These are phyloP conservation scores for Metschnikowia baotianmanensis DNA, from an alignment of 805 yeast species.

Conservation along the genomic window DNA sequence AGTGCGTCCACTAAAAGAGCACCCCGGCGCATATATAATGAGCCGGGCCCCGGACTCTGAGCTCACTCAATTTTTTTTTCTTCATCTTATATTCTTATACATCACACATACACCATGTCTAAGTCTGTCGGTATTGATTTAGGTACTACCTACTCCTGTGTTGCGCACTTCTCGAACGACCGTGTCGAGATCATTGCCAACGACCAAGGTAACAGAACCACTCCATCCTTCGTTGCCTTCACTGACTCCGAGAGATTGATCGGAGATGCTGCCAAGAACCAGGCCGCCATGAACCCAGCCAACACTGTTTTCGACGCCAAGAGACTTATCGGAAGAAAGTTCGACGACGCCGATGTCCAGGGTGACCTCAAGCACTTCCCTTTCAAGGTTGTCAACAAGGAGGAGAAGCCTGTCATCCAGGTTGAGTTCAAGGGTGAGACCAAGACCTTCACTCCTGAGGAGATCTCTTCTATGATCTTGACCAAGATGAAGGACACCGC, in stretches of 20 bases:
- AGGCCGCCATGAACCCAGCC: constrained; percentile 34
- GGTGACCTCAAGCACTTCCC: constrained; percentile 33
- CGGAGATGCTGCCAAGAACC: constrained; percentile 36
- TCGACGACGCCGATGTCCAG: constrained; percentile 28
- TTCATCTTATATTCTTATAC: constrained; percentile 1
- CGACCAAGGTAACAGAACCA: constrained; percentile 36
- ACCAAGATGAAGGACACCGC: constrained; percentile 49
- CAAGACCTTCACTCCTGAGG: constrained; percentile 33
- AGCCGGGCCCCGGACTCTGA: constrained; percentile 1
- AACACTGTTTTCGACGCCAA: constrained; percentile 35
- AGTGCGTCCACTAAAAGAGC: constrained; percentile 7
- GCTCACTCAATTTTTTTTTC: constrained; percentile 3
- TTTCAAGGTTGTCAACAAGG: constrained; percentile 31
- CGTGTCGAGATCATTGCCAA: constrained; percentile 34
- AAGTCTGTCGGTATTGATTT: constrained; percentile 34
- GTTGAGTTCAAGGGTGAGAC: constrained; percentile 34
- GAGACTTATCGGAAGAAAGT: constrained; percentile 34
- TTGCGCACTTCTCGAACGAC: constrained; percentile 33
- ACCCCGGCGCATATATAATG: constrained; percentile 6
- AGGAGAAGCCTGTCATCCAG: constrained; percentile 30
- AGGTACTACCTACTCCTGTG: constrained; percentile 36
- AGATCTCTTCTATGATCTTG: constrained; percentile 33
- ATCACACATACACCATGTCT: constrained; percentile 20
- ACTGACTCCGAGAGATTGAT: constrained; percentile 33
- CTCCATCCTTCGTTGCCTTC: constrained; percentile 34